Percentiles rank a stretch among this genome's conserved stretches.
phyloP scores from a whole-genome alignment of 306 rosid species.

The Sicyos baderoa region DNA sequence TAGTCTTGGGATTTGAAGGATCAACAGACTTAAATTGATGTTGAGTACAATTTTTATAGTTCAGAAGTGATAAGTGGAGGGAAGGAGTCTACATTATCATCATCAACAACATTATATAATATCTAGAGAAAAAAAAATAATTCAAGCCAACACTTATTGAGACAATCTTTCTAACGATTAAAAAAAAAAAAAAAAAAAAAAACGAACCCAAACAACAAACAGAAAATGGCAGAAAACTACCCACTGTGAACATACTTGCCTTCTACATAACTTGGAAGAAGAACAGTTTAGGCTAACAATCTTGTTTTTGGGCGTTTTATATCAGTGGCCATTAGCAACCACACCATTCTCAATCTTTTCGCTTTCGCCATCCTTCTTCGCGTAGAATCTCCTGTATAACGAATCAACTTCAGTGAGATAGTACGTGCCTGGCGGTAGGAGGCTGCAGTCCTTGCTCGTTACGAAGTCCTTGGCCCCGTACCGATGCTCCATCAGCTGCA shows the following conservation, averaged over 20 bases:
- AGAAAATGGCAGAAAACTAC: neutral
- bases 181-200: neutral
- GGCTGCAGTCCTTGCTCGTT: slow-evolving; percentile 77
- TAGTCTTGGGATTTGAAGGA: no score
- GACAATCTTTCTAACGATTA: slow-evolving; percentile 3
- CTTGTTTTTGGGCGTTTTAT: neutral
- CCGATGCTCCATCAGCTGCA: slow-evolving; percentile 94
- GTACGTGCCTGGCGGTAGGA: slow-evolving; percentile 73
- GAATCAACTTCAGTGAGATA: slow-evolving; percentile 94
- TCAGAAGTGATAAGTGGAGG: neutral
- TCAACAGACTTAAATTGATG: no score
- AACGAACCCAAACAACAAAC: neutral
- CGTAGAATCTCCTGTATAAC: slow-evolving; percentile 77
- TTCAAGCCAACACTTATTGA: neutral
- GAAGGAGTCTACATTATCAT: slow-evolving; percentile 1
- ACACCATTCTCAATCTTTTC: slow-evolving; percentile 29
- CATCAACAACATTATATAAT: slow-evolving; percentile 1
- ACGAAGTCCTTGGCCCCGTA: slow-evolving; percentile 88
- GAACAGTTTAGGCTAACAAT: neutral
- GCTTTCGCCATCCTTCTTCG: slow-evolving; percentile 34
- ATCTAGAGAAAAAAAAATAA: neutral
- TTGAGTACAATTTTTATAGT: no score
- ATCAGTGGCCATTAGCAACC: slow-evolving; percentile 60
- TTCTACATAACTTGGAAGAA: slow-evolving; percentile 6
- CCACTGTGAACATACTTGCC: neutral